Conservation (phyloP, 208 protist genomes). For the Leishmania tropica region DNA sequence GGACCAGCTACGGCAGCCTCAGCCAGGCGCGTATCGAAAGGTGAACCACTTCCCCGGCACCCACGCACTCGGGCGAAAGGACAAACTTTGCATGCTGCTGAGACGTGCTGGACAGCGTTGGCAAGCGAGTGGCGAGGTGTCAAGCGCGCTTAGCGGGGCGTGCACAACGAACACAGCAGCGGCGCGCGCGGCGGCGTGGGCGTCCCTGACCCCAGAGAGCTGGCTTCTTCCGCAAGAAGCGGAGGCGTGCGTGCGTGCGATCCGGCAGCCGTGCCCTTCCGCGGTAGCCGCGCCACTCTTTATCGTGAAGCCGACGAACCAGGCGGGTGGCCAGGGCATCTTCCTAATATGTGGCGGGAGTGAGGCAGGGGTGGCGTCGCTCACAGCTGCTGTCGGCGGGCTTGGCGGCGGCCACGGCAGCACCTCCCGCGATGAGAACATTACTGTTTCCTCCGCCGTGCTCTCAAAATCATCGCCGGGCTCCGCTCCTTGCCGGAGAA, state of each 20-base stretch:
- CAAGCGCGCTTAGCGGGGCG: background rate
- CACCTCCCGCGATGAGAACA: background rate
- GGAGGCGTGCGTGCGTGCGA: conserved; percentile 22
- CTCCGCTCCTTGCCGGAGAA: background rate
- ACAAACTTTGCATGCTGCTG: conserved; percentile 70
- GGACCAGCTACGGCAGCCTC: conserved; percentile 11
- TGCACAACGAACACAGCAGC: background rate
- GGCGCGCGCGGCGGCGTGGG: conserved; percentile 9
- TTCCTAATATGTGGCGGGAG: conserved; percentile 40
- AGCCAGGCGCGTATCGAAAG: conserved; percentile 47
- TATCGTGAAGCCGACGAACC: conserved; percentile 76
- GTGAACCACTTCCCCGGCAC: conserved; percentile 93
- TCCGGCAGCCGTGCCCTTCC: conserved; percentile 28
- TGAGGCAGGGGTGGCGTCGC: conserved; percentile 5
- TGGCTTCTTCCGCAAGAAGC: conserved; percentile 65
- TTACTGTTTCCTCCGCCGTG: background rate
- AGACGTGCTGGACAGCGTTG: conserved; percentile 28
- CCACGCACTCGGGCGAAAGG: conserved; percentile 81
- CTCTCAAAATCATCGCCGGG: background rate
- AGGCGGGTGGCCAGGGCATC: conserved; percentile 75
- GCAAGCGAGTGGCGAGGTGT: background rate
- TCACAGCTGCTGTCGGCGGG: conserved; percentile 15
- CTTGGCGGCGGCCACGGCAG: background rate
- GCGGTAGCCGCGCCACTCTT: conserved; percentile 41
- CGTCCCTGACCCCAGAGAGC: conserved; percentile 13